Evolutionary conservation across 805 yeast genomes (phyloP).

Genomic region (Vanderwaltozyma verrucispora): DNA sequence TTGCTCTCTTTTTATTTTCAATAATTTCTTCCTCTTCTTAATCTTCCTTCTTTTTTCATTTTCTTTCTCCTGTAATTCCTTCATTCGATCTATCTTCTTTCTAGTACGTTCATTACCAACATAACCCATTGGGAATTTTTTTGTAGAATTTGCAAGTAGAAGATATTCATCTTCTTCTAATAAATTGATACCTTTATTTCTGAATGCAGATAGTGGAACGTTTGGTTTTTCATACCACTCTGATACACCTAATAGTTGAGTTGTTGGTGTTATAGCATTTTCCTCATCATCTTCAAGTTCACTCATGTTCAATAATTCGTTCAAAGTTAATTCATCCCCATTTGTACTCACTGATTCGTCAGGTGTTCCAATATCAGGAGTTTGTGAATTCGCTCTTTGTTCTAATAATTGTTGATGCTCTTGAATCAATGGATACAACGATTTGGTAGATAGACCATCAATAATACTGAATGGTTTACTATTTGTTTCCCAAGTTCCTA

Average conservation of each 20-base stretch:
- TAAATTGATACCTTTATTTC: constrained; percentile 56
- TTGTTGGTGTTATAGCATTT: constrained; percentile 35
- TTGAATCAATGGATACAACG: constrained; percentile 45
- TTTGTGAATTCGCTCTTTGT: constrained; percentile 17
- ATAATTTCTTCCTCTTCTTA: constrained; percentile 26
- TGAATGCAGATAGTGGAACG: constrained; percentile 81
- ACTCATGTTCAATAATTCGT: constrained; percentile 79
- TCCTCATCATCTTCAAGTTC: constrained; percentile 71
- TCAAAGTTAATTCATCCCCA: constrained; percentile 41
- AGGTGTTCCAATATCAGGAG: constrained; percentile 7
- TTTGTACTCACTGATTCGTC: constrained; percentile 9
- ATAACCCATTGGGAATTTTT: constrained; percentile 29
- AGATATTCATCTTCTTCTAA: constrained; percentile 26
- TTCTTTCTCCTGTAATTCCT: constrained; percentile 27
- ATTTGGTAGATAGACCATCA: constrained; percentile 86
- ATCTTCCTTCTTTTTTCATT: constrained; percentile 25
- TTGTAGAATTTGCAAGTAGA: constrained; percentile 21
- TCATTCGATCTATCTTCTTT: constrained; percentile 28
- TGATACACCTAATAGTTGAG: constrained; percentile 24
- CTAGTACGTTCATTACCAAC: constrained; percentile 28
- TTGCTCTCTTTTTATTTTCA: constrained; percentile 24
- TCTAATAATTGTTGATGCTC: constrained; percentile 23
- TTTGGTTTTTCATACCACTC: constrained; percentile 35
- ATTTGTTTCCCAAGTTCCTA: constrained; percentile 86
- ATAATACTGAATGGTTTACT: constrained; percentile 86